Evolutionary conservation across 164 flowering plant genomes (phyloP).

Genomic region (Akebia trifoliata): DNA sequence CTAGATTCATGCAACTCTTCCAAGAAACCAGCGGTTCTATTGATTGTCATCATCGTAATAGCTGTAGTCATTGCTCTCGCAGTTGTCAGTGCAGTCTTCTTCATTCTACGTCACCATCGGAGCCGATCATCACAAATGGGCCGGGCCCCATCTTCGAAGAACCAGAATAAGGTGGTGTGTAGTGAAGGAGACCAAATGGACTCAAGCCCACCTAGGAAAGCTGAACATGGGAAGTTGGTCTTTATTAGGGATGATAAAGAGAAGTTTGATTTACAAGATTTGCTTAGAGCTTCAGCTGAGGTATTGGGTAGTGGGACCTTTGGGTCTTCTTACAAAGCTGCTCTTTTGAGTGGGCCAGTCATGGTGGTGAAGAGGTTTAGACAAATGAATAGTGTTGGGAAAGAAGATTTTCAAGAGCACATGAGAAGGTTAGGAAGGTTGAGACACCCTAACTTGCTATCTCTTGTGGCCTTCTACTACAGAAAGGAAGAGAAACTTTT

Average conservation of each 20-base stretch:
- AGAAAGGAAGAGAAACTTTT: slow-evolving; percentile 84
- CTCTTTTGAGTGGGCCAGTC: slow-evolving; percentile 36
- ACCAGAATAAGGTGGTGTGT: slow-evolving; percentile 6
- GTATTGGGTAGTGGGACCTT: slow-evolving; percentile 70
- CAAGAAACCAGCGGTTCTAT: background rate
- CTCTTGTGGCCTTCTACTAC: slow-evolving; percentile 73
- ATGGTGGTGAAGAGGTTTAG: slow-evolving; percentile 80
- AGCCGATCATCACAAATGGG: background rate
- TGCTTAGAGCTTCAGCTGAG: slow-evolving; percentile 78
- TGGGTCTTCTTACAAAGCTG: slow-evolving; percentile 77
- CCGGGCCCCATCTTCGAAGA: background rate
- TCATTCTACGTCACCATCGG: slow-evolving; percentile 15
- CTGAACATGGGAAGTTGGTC: slow-evolving; percentile 31
- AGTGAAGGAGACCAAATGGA: slow-evolving; percentile 7
- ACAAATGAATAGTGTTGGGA: slow-evolving; percentile 70
- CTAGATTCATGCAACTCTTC: slow-evolving; percentile 18
- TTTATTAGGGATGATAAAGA: slow-evolving; percentile 52
- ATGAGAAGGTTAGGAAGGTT: slow-evolving; percentile 78
- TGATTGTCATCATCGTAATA: slow-evolving; percentile 13
- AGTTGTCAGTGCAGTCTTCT: slow-evolving; percentile 14
- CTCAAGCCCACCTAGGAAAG: slow-evolving; percentile 6
- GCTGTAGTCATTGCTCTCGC: slow-evolving; percentile 14
- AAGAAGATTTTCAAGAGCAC: slow-evolving; percentile 76
- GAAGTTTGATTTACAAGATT: slow-evolving; percentile 60
- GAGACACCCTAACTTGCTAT: slow-evolving; percentile 59